Conservation (phyloP, 257 asterid genomes). For the Henckelia pumila region DNA sequence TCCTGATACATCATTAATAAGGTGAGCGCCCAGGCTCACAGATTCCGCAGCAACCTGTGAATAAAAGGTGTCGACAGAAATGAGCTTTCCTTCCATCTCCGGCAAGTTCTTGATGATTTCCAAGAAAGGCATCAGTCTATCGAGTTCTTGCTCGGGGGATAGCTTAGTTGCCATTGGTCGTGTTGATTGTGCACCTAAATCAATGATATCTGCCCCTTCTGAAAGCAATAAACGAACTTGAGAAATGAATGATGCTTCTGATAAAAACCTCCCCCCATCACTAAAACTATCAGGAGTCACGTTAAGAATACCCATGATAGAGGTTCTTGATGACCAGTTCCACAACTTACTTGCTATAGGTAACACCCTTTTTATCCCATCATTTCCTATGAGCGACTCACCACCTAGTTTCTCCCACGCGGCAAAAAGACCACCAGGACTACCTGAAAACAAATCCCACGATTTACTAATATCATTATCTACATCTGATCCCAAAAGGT, state of each 20-base stretch:
- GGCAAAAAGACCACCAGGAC: constrained; percentile 53
- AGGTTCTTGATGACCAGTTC: constrained; percentile 74
- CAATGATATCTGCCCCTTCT: constrained; percentile 83
- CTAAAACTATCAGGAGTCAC: constrained; percentile 93
- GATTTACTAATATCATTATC: constrained; percentile 51
- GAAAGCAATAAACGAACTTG: constrained; percentile 53
- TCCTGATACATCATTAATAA: constrained; percentile 77
- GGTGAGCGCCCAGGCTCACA: constrained; percentile 61
- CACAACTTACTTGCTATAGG: constrained; percentile 58
- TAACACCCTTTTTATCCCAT: constrained; percentile 78
- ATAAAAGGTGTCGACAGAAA: constrained; percentile 79
- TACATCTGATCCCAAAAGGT: constrained; percentile 61
- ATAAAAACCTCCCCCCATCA: constrained; percentile 76
- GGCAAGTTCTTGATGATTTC: constrained; percentile 69
- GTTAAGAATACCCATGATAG: constrained; percentile 81
- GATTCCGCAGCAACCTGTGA: constrained; percentile 84
- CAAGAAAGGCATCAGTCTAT: constrained; percentile 68
- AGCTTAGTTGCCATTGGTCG: constrained; percentile 79
- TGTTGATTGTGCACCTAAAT: constrained; percentile 93
- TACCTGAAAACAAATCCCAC: constrained; percentile 61
- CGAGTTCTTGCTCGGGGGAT: constrained; percentile 75
- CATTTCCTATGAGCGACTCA: constrained; percentile 60
- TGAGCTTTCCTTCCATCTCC: constrained; percentile 72
- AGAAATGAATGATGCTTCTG: constrained; percentile 58
- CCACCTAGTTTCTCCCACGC: constrained; percentile 90